Conservation (phyloP, 768 basidiomycete species). For the Cystobasidium tubakii region DNA sequence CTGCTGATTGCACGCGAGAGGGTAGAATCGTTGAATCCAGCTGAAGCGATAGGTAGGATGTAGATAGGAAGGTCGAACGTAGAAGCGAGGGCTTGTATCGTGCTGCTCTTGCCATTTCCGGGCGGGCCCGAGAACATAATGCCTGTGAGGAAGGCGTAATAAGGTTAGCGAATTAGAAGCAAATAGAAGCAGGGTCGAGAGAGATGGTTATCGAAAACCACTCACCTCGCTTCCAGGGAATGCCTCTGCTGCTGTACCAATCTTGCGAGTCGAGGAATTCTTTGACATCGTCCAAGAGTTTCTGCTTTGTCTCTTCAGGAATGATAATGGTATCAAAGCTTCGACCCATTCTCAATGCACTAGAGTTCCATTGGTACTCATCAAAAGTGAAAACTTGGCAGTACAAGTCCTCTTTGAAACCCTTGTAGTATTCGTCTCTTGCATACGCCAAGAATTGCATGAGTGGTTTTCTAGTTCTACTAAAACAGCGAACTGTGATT, state of each 20-base stretch:
- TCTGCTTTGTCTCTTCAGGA: not conserved
- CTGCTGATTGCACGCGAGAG: not conserved
- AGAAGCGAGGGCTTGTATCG: constrained; percentile 25
- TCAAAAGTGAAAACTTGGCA: constrained; percentile 16
- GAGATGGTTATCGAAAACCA: no score
- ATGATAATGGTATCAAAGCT: constrained; percentile 16
- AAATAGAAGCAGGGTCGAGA: no score
- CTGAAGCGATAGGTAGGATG: constrained; percentile 6
- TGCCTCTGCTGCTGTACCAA: constrained; percentile 28
- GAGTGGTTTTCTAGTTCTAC: constrained; percentile 13
- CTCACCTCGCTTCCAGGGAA: constrained; percentile 16
- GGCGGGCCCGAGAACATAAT: constrained; percentile 15
- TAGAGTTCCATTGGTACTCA: not conserved
- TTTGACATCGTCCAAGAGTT: constrained; percentile 5
- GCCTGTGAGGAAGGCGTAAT: no score
- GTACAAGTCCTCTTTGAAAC: not conserved
- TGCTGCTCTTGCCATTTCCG: constrained; percentile 20
- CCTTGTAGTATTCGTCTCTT: not conserved
- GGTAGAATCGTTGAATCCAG: not conserved
- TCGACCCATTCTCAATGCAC: not conserved
- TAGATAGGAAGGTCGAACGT: constrained; percentile 15
- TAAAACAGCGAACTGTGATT: constrained; percentile 4
- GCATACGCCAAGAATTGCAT: constrained; percentile 25
- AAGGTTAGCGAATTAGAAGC: no score
- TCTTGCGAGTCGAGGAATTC: constrained; percentile 17